Base-by-base conservation (phyloP, 176 grass and related monocot genomes). In the Hsuehochloa calcarea region DNA sequence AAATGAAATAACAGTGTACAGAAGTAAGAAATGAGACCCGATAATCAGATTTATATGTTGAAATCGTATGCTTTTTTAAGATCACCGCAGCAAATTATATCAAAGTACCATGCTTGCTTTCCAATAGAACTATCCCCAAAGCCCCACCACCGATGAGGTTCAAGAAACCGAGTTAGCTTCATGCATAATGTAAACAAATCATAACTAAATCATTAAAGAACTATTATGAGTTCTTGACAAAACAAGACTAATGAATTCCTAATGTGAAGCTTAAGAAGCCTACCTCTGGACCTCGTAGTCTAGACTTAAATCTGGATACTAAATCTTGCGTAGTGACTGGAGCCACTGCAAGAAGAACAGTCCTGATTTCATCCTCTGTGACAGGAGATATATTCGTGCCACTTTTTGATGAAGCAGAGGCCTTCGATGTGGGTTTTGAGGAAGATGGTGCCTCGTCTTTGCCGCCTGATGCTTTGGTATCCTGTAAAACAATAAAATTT, bases 291-390 rank as follows among this genome's bases (percentile, higher is more conserved):
- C 88, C 88, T 83, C 92, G 91, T 71, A 98, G 93, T 61, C 96
- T 93, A 78, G 93, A 89, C 81, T 92, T 98, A 82, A 98, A 98
- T 89, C 90, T 94, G 55, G 92, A 90, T 74, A 98, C 96, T 68
- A 98, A 80, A 75, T 95, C 91, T 77, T 98, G 96, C 45, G 96
- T 98, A 19, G 93, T 95, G 20, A 98, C 84, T 25, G 91, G 91
- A 82, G 89, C 83, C 25, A 84, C 83, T n/a, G 93, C 82, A 84
- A 89, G 89, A 86, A 98, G 89, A 88, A 94, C 93, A 84, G 81
- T 89, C 72, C 93, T 89, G 80, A 98, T 98, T 88, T 98, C 96
- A 17, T 95, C 93, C 92, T 98, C 88, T 45, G 96, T 95, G 27
- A 98, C 93, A 84, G 96, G 91, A 84, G 84, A 87, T 17, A 84